Conservation (phyloP, 2,329 filamentous ascomycete species). For the Chrysoporthe puriensis region DNA sequence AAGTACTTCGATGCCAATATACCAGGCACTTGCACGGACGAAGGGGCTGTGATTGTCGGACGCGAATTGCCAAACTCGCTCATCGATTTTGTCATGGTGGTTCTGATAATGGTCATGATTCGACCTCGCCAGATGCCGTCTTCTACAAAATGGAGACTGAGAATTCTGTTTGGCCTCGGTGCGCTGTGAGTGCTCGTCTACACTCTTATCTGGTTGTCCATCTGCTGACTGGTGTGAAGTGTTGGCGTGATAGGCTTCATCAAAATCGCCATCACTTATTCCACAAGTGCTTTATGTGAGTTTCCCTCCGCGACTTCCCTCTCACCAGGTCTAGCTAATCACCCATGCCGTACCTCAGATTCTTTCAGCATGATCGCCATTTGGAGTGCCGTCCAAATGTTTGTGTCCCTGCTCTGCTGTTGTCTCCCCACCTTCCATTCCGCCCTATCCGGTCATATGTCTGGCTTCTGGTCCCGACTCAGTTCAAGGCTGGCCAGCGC, state of each 20-base stretch:
- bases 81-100: constrained; percentile 8
- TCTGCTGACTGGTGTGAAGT: not conserved
- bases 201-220: no score
- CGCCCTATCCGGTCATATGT: not conserved
- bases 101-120: constrained; percentile 5
- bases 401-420: not conserved
- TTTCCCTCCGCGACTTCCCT: not conserved
- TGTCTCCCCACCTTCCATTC: not conserved
- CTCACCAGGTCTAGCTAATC: not conserved
- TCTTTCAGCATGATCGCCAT: not conserved
- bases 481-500: not conserved
- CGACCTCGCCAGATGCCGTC: not conserved
- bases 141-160: not conserved
- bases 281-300: not conserved
- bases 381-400: not conserved
- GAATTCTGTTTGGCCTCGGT: not conserved
- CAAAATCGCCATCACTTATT: not conserved
- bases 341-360: not conserved
- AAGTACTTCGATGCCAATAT: not conserved
- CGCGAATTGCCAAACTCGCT: not conserved
- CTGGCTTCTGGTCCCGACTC: not conserved
- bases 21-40: not conserved
- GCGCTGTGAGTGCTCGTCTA: not conserved
- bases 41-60: not conserved
- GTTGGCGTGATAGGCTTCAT: not conserved